Base-by-base conservation (phyloP, 805 yeast genomes). In the Yarrowia keelungensis region DNA sequence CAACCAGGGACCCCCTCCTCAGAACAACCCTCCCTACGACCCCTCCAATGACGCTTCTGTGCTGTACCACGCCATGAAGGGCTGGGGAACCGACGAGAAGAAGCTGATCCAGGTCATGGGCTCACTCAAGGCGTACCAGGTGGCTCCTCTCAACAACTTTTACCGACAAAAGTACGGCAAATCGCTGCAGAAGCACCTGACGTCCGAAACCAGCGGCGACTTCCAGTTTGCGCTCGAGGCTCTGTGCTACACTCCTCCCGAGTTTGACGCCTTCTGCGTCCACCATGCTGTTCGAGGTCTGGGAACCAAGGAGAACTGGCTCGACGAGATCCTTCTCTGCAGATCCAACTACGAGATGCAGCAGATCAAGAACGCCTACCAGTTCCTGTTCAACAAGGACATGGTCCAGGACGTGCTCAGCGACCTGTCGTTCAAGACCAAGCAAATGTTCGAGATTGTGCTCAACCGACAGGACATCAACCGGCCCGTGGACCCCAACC, bases 11-110 rank as follows among this genome's bases (percentile, higher is more conserved):
- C 50, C 50, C 22, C 50, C 50, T 46, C 35, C 50, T 22, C 58
- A 41, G 16, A 49, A 56, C 19, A 43, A 59, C 51, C 65, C 65
- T 16, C 65, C 65, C 10, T 72, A 72, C 67, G 65, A 72, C 45
- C 74, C 74, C 9, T 26, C 64, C 5, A 15, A 49, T 41, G 74
- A 72, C 47, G 70, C 70, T 19, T 67, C 71, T 12, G 54, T 67
- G 15, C 51, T 72, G 26, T 68, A 71, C 51, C 53, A 62, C 10
- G 74, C 74, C 16, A 72, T 72, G 11, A 72, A 72, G 41, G 74
- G 74, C 38, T 70, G 73, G 69, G 74, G 74, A 19, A 72, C 74
- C 7, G 74, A 72, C 59, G 74, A 72, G 51, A 65, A 69, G 51
- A 65, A 70, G 11, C 54, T 72, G 32, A 61, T 72, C 65, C 64